Base-by-base conservation (phyloP, 2,329 filamentous ascomycete genomes). In the Westerdykella ornata region DNA sequence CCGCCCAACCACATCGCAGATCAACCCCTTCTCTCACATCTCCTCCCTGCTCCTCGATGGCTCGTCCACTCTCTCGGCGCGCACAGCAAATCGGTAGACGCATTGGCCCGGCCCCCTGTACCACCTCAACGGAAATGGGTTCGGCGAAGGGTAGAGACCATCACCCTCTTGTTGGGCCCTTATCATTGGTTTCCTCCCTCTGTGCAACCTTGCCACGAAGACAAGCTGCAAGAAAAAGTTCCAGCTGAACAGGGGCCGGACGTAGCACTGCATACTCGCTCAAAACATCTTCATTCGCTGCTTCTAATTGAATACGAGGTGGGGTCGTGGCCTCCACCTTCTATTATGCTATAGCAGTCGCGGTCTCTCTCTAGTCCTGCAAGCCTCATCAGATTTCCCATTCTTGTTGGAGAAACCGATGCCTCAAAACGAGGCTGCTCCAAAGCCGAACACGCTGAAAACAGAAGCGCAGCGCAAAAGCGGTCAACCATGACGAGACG, bases 21-120 rank as follows among this genome's bases (percentile, higher is more conserved):
- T 33, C 26, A 40, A 34, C 29, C 19, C 53, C 52, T 49, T 57
- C 44, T 55, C 49, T 54, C 54, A 51, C 49, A 52, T 56, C 34
- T 14, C 44, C 42, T 9, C 49, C 52, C 52, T 56, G 48, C 44
- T 46, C 48, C 39, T 30, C 42, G 38, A 29, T 40, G 38, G 42
- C 37, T 38, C 36, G 45, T 37, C 50, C 46, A 50, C 36, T 37
- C 31, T 37, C 33, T 37, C 39, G 50, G 47, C 40, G 38, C 42
- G 29, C 28, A 38, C 22, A 40, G 14, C 17, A 38, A 14, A 18
- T 14, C 29, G 17, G 19, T n/a, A 20, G 20, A 8, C 15, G 26
- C 30, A 14, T 26, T 13, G 20, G 18, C 20, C 7, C 19, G n/a
- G 28, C 38, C 47, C 37, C 37, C 44, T 51, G 44, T 42, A 46